phyloP scores from a whole-genome alignment of 2,329 filamentous ascomycete species.

The Apiospora sp. region DNA sequence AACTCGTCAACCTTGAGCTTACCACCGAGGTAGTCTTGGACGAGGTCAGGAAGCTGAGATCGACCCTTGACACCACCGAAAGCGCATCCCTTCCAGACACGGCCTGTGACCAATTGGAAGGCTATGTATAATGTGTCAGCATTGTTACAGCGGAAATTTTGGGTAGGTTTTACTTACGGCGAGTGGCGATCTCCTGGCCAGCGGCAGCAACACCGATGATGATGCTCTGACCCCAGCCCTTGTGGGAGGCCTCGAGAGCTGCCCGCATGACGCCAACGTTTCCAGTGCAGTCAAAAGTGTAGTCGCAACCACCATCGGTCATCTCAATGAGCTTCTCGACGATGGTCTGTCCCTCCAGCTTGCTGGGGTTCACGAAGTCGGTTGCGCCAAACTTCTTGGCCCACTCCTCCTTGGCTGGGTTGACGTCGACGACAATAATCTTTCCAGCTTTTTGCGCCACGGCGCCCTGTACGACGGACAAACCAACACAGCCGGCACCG shows the following conservation, averaged over 20 bases:
- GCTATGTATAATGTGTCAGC: slow-evolving; percentile 57
- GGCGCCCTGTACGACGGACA: slow-evolving; percentile 94
- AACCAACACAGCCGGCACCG: slow-evolving; percentile 93
- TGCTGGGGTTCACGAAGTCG: slow-evolving; percentile 92
- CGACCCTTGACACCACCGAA: slow-evolving; percentile 99
- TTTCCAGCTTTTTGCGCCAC: slow-evolving; percentile 81
- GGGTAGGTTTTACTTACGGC: slow-evolving; percentile 71
- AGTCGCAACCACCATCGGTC: slow-evolving; percentile 98
- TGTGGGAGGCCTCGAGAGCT: slow-evolving; percentile 97
- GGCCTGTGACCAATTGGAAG: slow-evolving; percentile 98
- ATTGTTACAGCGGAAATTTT: background rate
- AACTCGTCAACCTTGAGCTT: slow-evolving; percentile 98
- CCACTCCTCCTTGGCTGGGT: slow-evolving; percentile 92
- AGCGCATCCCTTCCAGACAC: slow-evolving; percentile 96
- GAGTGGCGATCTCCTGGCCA: slow-evolving; percentile 92
- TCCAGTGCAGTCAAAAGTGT: slow-evolving; percentile 99
- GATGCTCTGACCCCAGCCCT: slow-evolving; percentile 98
- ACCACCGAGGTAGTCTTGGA: slow-evolving; percentile 87
- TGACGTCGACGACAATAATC: slow-evolving; percentile 80
- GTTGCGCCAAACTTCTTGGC: slow-evolving; percentile 93
- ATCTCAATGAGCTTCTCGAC: slow-evolving; percentile 95
- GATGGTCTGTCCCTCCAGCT: slow-evolving; percentile 80
- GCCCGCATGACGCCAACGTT: slow-evolving; percentile 94
- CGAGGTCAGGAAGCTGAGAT: slow-evolving; percentile 85
- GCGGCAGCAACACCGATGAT: slow-evolving; percentile 97